phyloP scores from a whole-genome alignment of 192 early-diverging fungal genomes.

The Umbelopsis ramanniana region DNA sequence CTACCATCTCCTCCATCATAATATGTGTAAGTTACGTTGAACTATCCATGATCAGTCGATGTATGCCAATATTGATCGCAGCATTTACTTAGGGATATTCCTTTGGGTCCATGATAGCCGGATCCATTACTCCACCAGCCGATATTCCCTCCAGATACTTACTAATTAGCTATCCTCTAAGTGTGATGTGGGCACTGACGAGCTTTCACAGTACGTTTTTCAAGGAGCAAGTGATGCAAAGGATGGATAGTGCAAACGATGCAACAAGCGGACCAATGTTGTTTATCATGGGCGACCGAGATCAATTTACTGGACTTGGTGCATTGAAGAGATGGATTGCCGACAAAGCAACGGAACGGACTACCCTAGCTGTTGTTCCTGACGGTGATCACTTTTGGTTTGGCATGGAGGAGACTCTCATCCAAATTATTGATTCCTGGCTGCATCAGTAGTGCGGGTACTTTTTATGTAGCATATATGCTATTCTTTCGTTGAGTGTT shows the following conservation, averaged over 20 bases:
- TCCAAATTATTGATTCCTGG: conserved; percentile 20
- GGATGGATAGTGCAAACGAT: background rate
- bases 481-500: no score
- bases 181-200: conserved; percentile 29
- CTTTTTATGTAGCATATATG: no score
- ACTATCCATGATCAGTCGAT: background rate
- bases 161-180: conserved; percentile 29
- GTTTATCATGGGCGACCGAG: conserved; percentile 27
- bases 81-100: conserved; percentile 29
- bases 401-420: conserved; percentile 16
- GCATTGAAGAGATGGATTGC: conserved; percentile 25
- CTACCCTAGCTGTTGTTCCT: background rate
- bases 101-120: conserved; percentile 32
- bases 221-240: conserved; percentile 1
- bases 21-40: conserved; percentile 26
- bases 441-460: background rate
- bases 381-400: conserved; percentile 36
- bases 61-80: background rate
- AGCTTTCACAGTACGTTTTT: conserved; percentile 23
- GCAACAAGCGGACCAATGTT: background rate
- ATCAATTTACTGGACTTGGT: conserved; percentile 27
- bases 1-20: conserved; percentile 14
- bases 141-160: conserved; percentile 22
- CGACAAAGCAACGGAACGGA: background rate
- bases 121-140: conserved; percentile 12